A percentile compares a stretch with the other conserved stretches of the same genome.
Evolutionary conservation across 2,329 filamentous ascomycete species (phyloP).

Genomic region (Lachnellula suecica): DNA sequence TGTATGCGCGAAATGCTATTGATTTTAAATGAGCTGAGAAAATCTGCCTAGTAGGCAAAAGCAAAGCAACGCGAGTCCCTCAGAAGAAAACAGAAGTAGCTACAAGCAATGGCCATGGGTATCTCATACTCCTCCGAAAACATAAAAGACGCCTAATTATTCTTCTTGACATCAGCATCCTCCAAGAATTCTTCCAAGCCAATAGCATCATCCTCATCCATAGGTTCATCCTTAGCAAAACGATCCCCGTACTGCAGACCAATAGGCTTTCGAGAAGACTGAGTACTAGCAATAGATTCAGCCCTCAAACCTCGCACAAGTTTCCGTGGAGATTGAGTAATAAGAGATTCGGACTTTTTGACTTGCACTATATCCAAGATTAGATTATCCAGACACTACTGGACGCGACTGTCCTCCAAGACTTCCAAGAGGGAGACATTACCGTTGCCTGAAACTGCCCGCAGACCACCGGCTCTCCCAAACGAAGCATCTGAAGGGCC

Average conservation of each 20-base stretch:
- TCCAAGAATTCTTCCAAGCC: not conserved
- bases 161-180: not conserved
- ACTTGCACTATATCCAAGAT: not conserved
- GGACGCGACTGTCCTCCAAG: too few species aligned
- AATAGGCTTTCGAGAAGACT: not conserved
- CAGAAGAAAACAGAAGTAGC: not conserved
- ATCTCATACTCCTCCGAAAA: not conserved
- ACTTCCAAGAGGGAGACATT: too few species aligned
- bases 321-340: not conserved
- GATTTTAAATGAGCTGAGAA: not conserved
- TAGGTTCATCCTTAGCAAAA: not conserved
- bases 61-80: not conserved
- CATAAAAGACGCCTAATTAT: not conserved
- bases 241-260: not conserved
- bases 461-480: not conserved
- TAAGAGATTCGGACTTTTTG: not conserved
- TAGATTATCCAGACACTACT: not conserved
- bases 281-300: not conserved
- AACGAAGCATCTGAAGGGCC: not conserved
- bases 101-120: not conserved
- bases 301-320: not conserved
- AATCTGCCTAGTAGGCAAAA: not conserved
- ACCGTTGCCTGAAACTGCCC: not conserved
- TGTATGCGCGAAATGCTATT: not conserved
- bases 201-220: not conserved